Base-by-base conservation (phyloP, 2,329 filamentous ascomycete genomes). In the Colletotrichum australisinense region DNA sequence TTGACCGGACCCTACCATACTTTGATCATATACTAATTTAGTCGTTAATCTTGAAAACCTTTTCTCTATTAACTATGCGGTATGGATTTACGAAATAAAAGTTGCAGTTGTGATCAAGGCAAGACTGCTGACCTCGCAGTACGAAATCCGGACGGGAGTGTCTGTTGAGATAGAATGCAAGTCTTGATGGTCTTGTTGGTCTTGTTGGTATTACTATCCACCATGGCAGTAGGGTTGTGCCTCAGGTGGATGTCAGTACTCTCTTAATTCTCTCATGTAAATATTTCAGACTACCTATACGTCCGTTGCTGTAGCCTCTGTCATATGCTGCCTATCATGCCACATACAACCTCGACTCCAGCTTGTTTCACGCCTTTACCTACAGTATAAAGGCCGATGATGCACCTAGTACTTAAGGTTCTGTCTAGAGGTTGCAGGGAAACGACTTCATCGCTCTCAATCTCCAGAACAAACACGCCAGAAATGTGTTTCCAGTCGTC, bases 181-280 rank as follows among this genome's bases (percentile, higher is more conserved):
- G 60, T 65, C 46, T 70, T 52, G 12, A 73, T 32, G 19, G 70
- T 65, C 26, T 55, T 70, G 42, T 73, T 32, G 19, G 70, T 65
- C 26, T 55, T 70, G 42, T 73, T 73, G 11, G 67, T 62, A 32
- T 57, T 56, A 1, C 38, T 52, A 32, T 73, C 4, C 4, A 73
- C 66, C 5, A 73, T 30, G 12, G 70, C 67, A 1, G 70, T 73
- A 5, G 62, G 66, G 19, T 59, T 66, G 2, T 66, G 66, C 3
- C 28, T 24, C 4, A 28, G 16, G 6, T 9, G 5, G 5, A 59
- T 30, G 4, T 28, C 26, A 28, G 3, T 28, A 28, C 26, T 28
- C 26, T 28, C 26, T 28, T 28, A 1, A 28, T 28, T 28, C 26
- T 19, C 24, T 22, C 19, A 19, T 11, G 1, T 58, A 1, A 3